A percentile compares a stretch with the other conserved stretches of the same genome.
These are phyloP conservation scores for Pyricularia pennisetigena DNA, from an alignment of 2,329 filamentous ascomycete species.

Conservation along the genomic window DNA sequence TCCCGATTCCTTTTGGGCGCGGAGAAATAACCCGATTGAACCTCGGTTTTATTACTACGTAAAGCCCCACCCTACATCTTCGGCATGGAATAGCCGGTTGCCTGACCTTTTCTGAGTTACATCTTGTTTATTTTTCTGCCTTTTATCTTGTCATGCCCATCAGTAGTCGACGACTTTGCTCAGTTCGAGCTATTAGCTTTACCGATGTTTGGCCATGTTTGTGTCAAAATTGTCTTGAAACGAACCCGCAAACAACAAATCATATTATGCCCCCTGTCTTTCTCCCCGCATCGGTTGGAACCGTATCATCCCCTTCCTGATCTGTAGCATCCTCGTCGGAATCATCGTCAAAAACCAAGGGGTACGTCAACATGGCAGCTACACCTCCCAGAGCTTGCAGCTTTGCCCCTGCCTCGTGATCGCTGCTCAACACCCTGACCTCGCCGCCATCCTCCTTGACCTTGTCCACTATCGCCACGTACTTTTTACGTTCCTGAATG, in stretches of 20 bases:
- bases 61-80: neutral
- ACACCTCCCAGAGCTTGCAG: slow-evolving; percentile 78
- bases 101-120: neutral
- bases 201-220: neutral
- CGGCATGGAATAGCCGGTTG: neutral
- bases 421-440: slow-evolving; percentile 78
- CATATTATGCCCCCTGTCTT: slow-evolving; percentile 16
- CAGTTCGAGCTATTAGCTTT: too few relatives aligned
- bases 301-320: slow-evolving; percentile 16
- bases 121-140: neutral
- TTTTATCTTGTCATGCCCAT: too few relatives aligned
- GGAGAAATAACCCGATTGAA: neutral
- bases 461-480: slow-evolving; percentile 77
- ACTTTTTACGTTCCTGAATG: slow-evolving; percentile 64
- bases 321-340: slow-evolving; percentile 39
- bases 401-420: slow-evolving; percentile 86
- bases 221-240: neutral
- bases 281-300: slow-evolving; percentile 9
- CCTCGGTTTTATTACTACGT: neutral
- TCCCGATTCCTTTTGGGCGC: neutral
- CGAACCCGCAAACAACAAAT: slow-evolving; percentile 2
- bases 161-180: neutral
- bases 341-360: slow-evolving; percentile 71
- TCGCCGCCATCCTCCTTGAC: slow-evolving; percentile 85
- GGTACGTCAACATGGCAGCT: slow-evolving; percentile 84